A percentile compares a stretch with the other conserved stretches of the same genome.
Evolutionary conservation across 768 basidiomycete species (phyloP).

Genomic region (Macrocybe gigantea): DNA sequence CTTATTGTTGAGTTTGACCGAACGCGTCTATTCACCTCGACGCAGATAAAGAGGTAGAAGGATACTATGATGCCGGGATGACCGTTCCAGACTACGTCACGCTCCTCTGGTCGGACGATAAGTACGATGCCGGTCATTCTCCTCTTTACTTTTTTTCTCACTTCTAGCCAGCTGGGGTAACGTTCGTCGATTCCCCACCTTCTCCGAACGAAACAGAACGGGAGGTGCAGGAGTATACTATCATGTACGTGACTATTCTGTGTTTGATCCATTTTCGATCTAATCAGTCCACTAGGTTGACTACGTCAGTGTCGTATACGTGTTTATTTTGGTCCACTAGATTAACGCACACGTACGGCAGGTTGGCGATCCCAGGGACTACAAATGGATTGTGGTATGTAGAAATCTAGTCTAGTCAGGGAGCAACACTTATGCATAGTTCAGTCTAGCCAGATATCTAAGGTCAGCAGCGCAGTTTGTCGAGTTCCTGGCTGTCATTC

Average conservation of each 20-base stretch:
- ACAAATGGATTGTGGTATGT: slow-evolving; percentile 65
- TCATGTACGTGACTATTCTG: slow-evolving; percentile 32
- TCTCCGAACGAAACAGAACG: slow-evolving; percentile 49
- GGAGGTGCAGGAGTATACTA: slow-evolving; percentile 73
- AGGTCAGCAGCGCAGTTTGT: slow-evolving; percentile 21
- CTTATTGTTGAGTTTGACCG: not conserved
- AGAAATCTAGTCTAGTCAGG: too few species aligned
- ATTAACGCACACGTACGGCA: slow-evolving; percentile 13
- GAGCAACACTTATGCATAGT: not conserved
- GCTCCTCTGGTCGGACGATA: slow-evolving; percentile 71
- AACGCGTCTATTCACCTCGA: not conserved
- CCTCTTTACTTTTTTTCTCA: not conserved
- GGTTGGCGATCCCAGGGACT: slow-evolving; percentile 61
- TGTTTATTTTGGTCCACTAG: not conserved
- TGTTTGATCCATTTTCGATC: not conserved
- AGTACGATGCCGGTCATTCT: slow-evolving; percentile 29
- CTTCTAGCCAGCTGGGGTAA: slow-evolving; percentile 52
- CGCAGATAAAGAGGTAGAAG: slow-evolving; percentile 55
- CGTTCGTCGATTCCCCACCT: slow-evolving; percentile 53
- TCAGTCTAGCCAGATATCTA: slow-evolving; percentile 48
- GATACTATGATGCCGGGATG: slow-evolving; percentile 60
- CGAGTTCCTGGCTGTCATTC: not conserved
- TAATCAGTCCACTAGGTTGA: slow-evolving; percentile 30
- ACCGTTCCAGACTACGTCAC: slow-evolving; percentile 59
- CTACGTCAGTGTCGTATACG: slow-evolving; percentile 25